phyloP scores from a whole-genome alignment of 306 rosid genomes.

The Castanea mollissima region DNA sequence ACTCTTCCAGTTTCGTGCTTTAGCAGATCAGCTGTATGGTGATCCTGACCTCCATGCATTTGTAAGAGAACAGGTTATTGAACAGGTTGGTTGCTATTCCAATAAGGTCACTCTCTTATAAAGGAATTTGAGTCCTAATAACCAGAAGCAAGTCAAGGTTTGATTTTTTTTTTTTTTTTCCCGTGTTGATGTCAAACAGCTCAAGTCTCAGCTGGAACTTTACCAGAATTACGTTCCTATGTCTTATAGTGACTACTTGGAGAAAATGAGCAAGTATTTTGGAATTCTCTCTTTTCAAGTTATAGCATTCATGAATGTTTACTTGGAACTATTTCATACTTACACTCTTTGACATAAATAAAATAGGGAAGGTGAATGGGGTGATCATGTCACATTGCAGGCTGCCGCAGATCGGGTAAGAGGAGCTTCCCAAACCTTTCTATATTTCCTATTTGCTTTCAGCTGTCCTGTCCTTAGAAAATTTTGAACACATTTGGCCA shows the following conservation, averaged over 20 bases:
- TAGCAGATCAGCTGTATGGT: slow-evolving; percentile 91
- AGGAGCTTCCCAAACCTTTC: slow-evolving; percentile 2
- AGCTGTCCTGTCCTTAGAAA: slow-evolving; percentile 14
- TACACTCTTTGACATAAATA: slow-evolving; percentile 20
- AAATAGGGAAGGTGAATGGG: slow-evolving; percentile 94
- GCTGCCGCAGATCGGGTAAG: slow-evolving; percentile 97
- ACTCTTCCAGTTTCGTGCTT: slow-evolving; percentile 73
- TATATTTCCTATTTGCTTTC: not conserved
- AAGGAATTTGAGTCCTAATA: slow-evolving; percentile 11
- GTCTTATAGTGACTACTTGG: slow-evolving; percentile 74
- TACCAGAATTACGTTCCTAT: slow-evolving; percentile 78
- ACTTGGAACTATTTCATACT: slow-evolving; percentile 13
- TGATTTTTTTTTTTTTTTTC: not conserved
- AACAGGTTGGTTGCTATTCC: slow-evolving; percentile 53
- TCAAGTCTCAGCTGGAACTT: slow-evolving; percentile 47
- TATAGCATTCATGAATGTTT: not conserved
- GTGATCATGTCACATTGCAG: slow-evolving; percentile 92
- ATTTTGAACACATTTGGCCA: not conserved
- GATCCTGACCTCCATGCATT: slow-evolving; percentile 67
- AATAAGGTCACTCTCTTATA: not conserved
- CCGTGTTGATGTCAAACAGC: slow-evolving; percentile 41
- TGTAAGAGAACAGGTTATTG: slow-evolving; percentile 71
- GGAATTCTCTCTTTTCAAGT: slow-evolving; percentile 9
- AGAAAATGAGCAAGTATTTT: slow-evolving; percentile 71
- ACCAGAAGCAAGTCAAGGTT: not conserved